Percentiles rank a stretch among this genome's conserved stretches.
phyloP scores from a whole-genome alignment of 345 rosid genomes.

The Carallia brachiata region DNA sequence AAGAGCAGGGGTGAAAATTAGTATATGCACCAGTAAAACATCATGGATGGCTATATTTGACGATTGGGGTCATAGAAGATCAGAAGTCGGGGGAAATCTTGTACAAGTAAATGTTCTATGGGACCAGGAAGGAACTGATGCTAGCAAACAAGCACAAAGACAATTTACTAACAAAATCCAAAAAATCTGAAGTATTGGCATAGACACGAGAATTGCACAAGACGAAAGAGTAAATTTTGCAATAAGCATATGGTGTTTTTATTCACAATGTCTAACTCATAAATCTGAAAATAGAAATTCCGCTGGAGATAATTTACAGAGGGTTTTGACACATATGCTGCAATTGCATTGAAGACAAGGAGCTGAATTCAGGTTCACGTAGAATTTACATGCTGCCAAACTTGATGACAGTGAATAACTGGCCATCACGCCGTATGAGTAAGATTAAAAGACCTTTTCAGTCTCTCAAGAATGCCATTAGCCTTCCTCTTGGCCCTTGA shows the following conservation, averaged over 20 bases:
- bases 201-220: neutral
- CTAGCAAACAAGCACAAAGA: slow-evolving; percentile 10
- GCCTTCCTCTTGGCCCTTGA: slow-evolving; percentile 97
- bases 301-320: slow-evolving; percentile 40
- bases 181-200: slow-evolving; percentile 6
- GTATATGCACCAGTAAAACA: slow-evolving; percentile 1
- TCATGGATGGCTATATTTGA: neutral
- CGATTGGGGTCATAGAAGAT: neutral
- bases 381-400: slow-evolving; percentile 35
- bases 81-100: slow-evolving; percentile 11
- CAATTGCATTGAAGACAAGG: slow-evolving; percentile 11
- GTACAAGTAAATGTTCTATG: neutral
- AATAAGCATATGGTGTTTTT: slow-evolving; percentile 17
- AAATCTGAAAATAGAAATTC: slow-evolving; percentile 24
- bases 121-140: neutral
- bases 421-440: slow-evolving; percentile 76
- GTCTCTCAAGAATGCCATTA: slow-evolving; percentile 66
- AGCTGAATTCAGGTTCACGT: slow-evolving; percentile 2
- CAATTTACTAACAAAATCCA: neutral
- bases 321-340: slow-evolving; percentile 11
- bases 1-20: neutral
- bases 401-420: slow-evolving; percentile 10
- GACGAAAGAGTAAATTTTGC: slow-evolving; percentile 5
- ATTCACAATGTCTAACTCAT: slow-evolving; percentile 43
- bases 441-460: slow-evolving; percentile 60